Evolutionary conservation across 305 asterid species (phyloP), one percentile per base, ranked within the genome.

Genomic region (Fraxinus floribunda): DNA sequence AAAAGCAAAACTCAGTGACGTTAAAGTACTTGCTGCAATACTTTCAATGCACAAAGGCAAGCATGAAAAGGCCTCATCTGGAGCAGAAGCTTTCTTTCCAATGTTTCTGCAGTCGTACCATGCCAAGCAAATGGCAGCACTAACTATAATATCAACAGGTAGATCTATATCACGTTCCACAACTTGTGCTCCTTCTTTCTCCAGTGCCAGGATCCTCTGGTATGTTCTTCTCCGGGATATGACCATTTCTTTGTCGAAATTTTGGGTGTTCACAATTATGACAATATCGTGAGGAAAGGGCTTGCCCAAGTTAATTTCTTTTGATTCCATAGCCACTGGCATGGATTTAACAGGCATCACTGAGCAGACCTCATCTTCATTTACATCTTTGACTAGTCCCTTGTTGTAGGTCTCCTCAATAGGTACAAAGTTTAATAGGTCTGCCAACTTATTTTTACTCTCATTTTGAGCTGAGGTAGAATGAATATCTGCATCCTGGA

Each of bases 1-100:
- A 93, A 95, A 97, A 90, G 99, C 91, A 89, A 89, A 95, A 87
- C 98, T 93, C 91, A 97, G 88, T 82, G 97, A 95, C 44, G 97
- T 95, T 88, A 97, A 90, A 85, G 88, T 84, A 88, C 89, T 90
- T 16, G 94, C 92, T 34, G 99, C 99, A 83, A 95, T 87, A 90
- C 97, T 93, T 89, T 94, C 98, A 78, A 95, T 87, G 86, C 97
- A 97, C 81, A 90, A 83, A 46, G 99, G 91, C 92, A 97, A 92
- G 91, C 91, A 91, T 77, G 99, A 91, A 85, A 88, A 88, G 78
- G 92, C 94, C 89, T 91, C 97, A 2, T 92, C 97, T 18, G 92
- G 89, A 71, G 95, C 92, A 83, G 98, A 91, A 84, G 96, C 93
- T 89, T 95, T 95, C 89, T 84, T 92, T 85, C 96, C 90, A 84